Evolutionary conservation across 2,329 filamentous ascomycete species (phyloP), one percentile per base, ranked within the genome.

Genomic region (Chaetomium sp.): DNA sequence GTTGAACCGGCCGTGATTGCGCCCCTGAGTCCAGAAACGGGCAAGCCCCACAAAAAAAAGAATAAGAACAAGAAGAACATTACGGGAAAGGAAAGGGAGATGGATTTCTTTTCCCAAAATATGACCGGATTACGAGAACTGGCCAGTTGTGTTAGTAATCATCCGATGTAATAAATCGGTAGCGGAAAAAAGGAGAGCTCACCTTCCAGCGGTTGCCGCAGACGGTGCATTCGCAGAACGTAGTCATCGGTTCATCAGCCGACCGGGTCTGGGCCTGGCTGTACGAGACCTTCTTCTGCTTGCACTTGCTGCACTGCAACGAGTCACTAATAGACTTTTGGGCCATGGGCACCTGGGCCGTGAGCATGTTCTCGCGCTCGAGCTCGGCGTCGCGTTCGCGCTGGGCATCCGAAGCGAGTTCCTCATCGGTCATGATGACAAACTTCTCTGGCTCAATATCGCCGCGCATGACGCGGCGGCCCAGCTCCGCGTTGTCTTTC

Each of bases 291-390:
- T 90, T 91, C 78, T 88, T 91, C 80, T 95, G 81, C 66, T 88
- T 88, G 74, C 94, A 99, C 72, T 91, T 91, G 68, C 90, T 84
- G 75, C 94, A 99, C 73, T 89, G 86, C 67, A 97, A 79, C 55
- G 86, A 89, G 69, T 88, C 87, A 69, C 86, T 91, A 74, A 96
- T 90, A 69, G 87, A 91, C 79, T 91, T 94, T 74, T 96, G 87
- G 14, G 85, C 88, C 78, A 91, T 88, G 55, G 92, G 89, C 9
- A 95, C 91, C 85, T 97, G 95, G 1, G 94, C 90, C 72, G 92
- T 90, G 76, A 91, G 91, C 88, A 97, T 91, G 73, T 99, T 99
- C 74, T 96, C 90, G 73, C 88, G 84, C 69, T 91, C 80, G 50
- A 96, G 79, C 70, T 84, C 84, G 64, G 81, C 76, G 64, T 96